Conservation (phyloP, 2,329 filamentous ascomycete genomes). For the Penicillium sp. region DNA sequence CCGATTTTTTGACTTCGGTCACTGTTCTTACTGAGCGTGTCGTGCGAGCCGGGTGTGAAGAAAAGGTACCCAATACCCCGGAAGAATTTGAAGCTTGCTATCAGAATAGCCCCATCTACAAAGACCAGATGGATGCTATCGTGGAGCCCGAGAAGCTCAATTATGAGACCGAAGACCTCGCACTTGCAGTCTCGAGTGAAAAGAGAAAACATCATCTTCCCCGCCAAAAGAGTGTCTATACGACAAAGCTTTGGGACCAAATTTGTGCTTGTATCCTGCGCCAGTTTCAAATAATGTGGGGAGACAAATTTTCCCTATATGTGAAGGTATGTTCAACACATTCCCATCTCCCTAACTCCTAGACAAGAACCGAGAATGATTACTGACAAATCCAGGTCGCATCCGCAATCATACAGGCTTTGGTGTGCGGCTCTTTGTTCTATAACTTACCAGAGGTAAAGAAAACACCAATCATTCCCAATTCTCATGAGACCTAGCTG, state of each 20-base stretch:
- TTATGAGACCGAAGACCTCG: slow-evolving; percentile 32
- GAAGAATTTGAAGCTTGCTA: slow-evolving; percentile 53
- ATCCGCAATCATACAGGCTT: slow-evolving; percentile 41
- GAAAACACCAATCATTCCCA: background rate
- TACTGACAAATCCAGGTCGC: slow-evolving; percentile 20
- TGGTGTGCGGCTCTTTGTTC: slow-evolving; percentile 53
- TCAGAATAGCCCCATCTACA: slow-evolving; percentile 52
- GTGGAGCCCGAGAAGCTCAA: slow-evolving; percentile 31
- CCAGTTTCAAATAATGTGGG: slow-evolving; percentile 53
- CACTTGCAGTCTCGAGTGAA: slow-evolving; percentile 31
- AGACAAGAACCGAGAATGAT: too few relatives aligned
- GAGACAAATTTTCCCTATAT: slow-evolving; percentile 52
- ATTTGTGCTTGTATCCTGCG: slow-evolving; percentile 49
- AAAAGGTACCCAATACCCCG: slow-evolving; percentile 35
- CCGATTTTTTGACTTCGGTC: slow-evolving; percentile 66
- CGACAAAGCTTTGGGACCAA: slow-evolving; percentile 38
- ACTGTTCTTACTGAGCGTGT: slow-evolving; percentile 56
- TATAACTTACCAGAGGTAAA: slow-evolving; percentile 54
- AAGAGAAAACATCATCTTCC: slow-evolving; percentile 36
- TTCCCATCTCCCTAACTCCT: too few relatives aligned
- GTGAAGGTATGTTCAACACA: slow-evolving; percentile 38
- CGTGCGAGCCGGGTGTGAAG: slow-evolving; percentile 36
- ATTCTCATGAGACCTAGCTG: background rate
- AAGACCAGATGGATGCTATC: slow-evolving; percentile 54
- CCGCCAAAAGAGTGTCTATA: slow-evolving; percentile 34